Percentiles rank a stretch among this genome's conserved stretches.
Evolutionary conservation across 257 asterid genomes (phyloP).

Genomic region (Solanum rostratum): DNA sequence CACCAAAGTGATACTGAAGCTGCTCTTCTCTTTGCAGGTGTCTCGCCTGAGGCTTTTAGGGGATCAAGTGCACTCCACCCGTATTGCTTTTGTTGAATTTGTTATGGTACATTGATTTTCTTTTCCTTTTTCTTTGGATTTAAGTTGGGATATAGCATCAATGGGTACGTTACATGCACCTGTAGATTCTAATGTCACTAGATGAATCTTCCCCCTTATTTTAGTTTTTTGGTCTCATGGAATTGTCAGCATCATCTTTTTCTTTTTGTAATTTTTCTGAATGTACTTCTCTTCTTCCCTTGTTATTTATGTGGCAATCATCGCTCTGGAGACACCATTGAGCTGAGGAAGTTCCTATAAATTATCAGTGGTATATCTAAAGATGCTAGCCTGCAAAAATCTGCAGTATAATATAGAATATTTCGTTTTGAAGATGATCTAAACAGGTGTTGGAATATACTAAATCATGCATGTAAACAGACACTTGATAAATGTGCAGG

Average conservation of each 20-base stretch:
- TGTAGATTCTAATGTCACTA: not conserved
- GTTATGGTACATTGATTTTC: conserved; percentile 36
- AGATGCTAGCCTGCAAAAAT: not conserved
- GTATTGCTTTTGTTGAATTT: conserved; percentile 91
- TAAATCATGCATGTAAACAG: not conserved
- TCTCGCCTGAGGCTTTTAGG: conserved; percentile 95
- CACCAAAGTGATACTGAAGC: not conserved
- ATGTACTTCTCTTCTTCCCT: not conserved
- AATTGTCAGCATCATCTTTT: not conserved
- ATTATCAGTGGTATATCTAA: not conserved
- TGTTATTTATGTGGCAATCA: not conserved
- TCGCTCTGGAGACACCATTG: not conserved
- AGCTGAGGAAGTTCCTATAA: not conserved
- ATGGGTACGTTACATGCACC: not conserved
- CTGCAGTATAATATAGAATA: not conserved
- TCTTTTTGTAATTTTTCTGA: not conserved
- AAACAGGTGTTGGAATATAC: not conserved
- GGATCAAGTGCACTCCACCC: conserved; percentile 81
- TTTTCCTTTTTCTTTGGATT: not conserved
- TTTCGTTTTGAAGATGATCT: not conserved
- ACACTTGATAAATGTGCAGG: conserved; percentile 31
- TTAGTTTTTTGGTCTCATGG: not conserved
- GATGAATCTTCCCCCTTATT: not conserved
- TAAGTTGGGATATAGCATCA: not conserved
- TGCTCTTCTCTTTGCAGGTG: conserved; percentile 37